Percentiles rank a stretch among this genome's conserved stretches.
Evolutionary conservation across 164 flowering plant species (phyloP).

Genomic region (Dillenia turbinata): DNA sequence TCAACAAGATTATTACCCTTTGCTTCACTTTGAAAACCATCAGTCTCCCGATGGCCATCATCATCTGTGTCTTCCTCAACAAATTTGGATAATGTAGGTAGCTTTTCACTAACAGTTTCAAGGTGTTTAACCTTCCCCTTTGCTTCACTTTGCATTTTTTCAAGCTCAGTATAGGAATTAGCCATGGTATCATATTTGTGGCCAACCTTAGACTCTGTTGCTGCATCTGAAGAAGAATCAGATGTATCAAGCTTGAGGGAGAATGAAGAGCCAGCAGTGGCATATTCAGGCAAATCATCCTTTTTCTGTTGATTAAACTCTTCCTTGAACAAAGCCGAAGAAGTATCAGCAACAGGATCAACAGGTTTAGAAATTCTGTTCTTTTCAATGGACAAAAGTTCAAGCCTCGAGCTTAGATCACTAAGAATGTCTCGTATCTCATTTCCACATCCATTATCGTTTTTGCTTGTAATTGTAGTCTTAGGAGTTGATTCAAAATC

Average conservation of each 20-base stretch:
- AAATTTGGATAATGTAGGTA: too few species aligned
- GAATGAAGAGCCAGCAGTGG: conserved; percentile 36
- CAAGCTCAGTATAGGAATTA: neutral
- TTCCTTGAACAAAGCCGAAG: conserved; percentile 3
- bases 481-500: conserved; percentile 41
- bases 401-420: conserved; percentile 65
- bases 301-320: conserved; percentile 7
- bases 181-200: conserved; percentile 1
- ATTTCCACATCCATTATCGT: conserved; percentile 17
- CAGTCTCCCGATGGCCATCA: neutral
- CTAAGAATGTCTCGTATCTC: conserved; percentile 74
- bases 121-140: too few species aligned
- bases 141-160: too few species aligned
- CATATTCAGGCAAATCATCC: conserved; percentile 23
- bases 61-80: neutral
- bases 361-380: conserved; percentile 18
- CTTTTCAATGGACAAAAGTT: conserved; percentile 64
- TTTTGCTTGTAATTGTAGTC: conserved; percentile 11
- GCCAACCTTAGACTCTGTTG: conserved; percentile 9
- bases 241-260: conserved; percentile 15
- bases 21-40: neutral
- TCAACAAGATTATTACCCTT: conserved; percentile 3
- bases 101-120: too few species aligned
- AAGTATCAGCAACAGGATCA: conserved; percentile 10
- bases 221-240: conserved; percentile 17